phyloP scores from a whole-genome alignment of 176 grass and related monocot genomes.

The Ensete glaucum region DNA sequence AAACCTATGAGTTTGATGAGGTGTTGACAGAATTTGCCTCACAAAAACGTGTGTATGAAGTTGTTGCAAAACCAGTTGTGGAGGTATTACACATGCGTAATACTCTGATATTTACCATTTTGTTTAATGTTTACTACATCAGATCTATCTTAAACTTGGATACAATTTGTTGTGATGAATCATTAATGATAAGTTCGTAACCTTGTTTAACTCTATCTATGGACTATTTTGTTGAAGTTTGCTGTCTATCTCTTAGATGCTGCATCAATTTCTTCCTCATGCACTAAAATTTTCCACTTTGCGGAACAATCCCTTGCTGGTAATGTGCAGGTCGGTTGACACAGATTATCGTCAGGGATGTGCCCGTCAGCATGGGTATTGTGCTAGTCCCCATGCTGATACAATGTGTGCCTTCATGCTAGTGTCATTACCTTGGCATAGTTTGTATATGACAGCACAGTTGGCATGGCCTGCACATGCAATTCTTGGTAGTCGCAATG shows the following conservation, averaged over 20 bases:
- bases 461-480: background rate
- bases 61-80: conserved; percentile 97
- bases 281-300: no score
- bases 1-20: conserved; percentile 94
- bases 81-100: conserved; percentile 45
- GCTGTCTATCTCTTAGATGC: no score
- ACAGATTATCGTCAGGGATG: no score
- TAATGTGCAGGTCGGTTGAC: no score
- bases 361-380: background rate
- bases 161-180: background rate
- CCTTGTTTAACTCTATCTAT: no score
- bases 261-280: no score
- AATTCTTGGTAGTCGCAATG: background rate
- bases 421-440: background rate
- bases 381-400: background rate
- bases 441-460: background rate
- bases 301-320: no score
- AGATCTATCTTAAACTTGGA: background rate
- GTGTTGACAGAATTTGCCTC: conserved; percentile 96
- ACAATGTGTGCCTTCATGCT: background rate
- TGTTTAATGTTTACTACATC: background rate
- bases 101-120: background rate
- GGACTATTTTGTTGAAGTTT: no score
- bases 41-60: conserved; percentile 98
- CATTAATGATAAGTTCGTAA: no score